Base-by-base conservation (phyloP, 2,329 filamentous ascomycete genomes). In the Fusarium veterinarium region DNA sequence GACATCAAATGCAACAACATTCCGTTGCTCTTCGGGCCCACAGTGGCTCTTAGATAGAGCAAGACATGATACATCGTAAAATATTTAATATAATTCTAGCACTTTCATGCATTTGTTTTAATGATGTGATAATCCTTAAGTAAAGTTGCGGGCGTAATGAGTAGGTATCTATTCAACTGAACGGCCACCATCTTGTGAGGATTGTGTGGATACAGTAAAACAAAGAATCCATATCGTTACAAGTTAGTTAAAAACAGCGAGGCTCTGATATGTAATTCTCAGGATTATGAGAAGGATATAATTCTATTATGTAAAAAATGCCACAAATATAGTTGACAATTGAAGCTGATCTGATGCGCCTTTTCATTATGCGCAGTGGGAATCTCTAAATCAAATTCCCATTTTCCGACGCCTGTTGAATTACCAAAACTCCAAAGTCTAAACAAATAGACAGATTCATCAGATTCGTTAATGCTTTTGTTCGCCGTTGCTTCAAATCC, bases 391-490 rank as follows among this genome's bases (percentile, higher is more conserved):
- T 19, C 40, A 44, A 42, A 66, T 35, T 25, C 65, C 48, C 46
- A 42, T 68, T 51, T 45, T 42, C 41, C n/a, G 53, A 60, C 61
- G 48, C 60, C 69, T 30, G 41, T 42, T n/a, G 44, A 62, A 35
- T 44, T 63, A 46, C 25, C 51, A 45, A 57, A 73, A 72, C 59
- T 61, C 68, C 67, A 20, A 37, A 61, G 37, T 63, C 69, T 60
- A 49, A 53, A 28, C 25, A 17, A 42, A 40, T 28, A 64, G 42
- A 53, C 57, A 49, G 19, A 31, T 41, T 60, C 70, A 63, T 73
- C 11, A 51, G 48, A 51, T 60, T 73, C 57, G 61, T 73, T 37
- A 69, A 45, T 63, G 37, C 45, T 73, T 73, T 70, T 58, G 19
- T 44, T 56, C 56, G 55, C 44, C n/a, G 37, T 57, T 51, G 14